Conservation (phyloP, 1,139 yeast genomes). For the Yamadazyma aaseri region DNA sequence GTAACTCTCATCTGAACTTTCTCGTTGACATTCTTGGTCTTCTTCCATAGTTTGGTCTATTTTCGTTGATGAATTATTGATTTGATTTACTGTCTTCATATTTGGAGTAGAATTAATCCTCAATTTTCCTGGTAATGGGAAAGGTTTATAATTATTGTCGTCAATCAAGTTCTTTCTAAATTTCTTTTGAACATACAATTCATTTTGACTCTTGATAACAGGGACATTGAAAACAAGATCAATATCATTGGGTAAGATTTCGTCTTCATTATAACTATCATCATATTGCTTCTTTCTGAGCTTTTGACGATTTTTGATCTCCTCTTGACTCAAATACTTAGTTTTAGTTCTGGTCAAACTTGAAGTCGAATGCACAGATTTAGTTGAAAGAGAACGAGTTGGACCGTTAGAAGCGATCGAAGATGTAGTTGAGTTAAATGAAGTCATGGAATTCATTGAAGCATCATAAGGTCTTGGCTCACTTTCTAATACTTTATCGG, state of each 20-base stretch:
- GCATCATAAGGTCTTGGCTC: neutral
- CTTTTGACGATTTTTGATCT: conserved; percentile 39
- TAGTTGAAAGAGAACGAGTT: neutral
- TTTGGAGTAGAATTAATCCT: conserved; percentile 17
- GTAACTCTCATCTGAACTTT: neutral
- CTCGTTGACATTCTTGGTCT: conserved; percentile 8
- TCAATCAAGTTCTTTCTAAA: conserved; percentile 27
- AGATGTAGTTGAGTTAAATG: conserved; percentile 2
- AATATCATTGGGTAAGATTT: conserved; percentile 36
- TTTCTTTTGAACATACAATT: conserved; percentile 27
- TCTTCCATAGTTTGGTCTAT: conserved; percentile 7
- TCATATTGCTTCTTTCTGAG: conserved; percentile 43
- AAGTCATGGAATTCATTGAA: conserved; percentile 2
- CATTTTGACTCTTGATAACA: conserved; percentile 37
- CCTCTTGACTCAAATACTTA: conserved; percentile 34
- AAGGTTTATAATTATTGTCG: conserved; percentile 33
- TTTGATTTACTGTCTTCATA: conserved; percentile 9
- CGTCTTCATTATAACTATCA: conserved; percentile 45
- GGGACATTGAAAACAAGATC: conserved; percentile 48
- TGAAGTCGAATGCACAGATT: conserved; percentile 11
- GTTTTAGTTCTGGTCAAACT: conserved; percentile 35
- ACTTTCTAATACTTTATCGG: conserved; percentile 3
- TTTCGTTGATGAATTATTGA: neutral
- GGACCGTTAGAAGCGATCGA: conserved; percentile 1
- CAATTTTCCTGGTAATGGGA: conserved; percentile 39